Conservation (phyloP, 2,329 filamentous ascomycete species). For the Xylaria sp. region DNA sequence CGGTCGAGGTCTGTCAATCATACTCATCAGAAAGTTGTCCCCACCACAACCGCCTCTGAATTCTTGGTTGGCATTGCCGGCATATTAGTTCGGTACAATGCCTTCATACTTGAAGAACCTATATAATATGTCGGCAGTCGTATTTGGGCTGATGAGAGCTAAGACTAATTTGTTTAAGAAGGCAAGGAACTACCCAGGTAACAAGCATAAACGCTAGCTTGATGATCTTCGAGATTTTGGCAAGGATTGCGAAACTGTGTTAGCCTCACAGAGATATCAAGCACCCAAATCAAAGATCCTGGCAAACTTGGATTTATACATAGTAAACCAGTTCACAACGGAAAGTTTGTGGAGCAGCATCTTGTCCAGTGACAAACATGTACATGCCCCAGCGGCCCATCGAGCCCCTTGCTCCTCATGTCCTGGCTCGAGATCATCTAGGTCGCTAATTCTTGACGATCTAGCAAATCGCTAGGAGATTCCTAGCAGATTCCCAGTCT, state of each 20-base stretch:
- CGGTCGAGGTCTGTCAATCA: slow-evolving; percentile 10
- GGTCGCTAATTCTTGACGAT: slow-evolving; percentile 39
- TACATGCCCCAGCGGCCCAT: slow-evolving; percentile 24
- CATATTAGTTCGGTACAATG: slow-evolving; percentile 25
- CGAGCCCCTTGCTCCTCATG: slow-evolving; percentile 12
- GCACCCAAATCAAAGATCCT: slow-evolving; percentile 37
- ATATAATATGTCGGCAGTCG: slow-evolving; percentile 6
- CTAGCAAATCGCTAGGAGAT: slow-evolving; percentile 35
- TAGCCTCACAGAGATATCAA: slow-evolving; percentile 41
- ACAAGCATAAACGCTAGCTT: slow-evolving; percentile 35
- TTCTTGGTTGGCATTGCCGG: slow-evolving; percentile 31
- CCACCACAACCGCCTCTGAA: slow-evolving; percentile 5
- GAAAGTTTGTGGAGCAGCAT: slow-evolving; percentile 21
- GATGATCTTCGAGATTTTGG: slow-evolving; percentile 40
- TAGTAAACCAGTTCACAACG: slow-evolving; percentile 22
- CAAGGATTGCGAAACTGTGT: slow-evolving; percentile 48
- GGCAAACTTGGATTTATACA: slow-evolving; percentile 35
- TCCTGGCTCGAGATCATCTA: slow-evolving; percentile 20
- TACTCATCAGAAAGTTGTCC: neutral
- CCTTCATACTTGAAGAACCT: slow-evolving; percentile 9
- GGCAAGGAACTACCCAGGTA: slow-evolving; percentile 24
- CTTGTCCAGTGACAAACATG: slow-evolving; percentile 24
- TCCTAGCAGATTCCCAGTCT: slow-evolving; percentile 23
- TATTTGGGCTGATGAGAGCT: slow-evolving; percentile 14
- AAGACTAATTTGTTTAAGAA: slow-evolving; percentile 20